These are phyloP conservation scores for Gypsophila paniculata DNA, from an alignment of 179 eudicot genomes.

Conservation along the genomic window DNA sequence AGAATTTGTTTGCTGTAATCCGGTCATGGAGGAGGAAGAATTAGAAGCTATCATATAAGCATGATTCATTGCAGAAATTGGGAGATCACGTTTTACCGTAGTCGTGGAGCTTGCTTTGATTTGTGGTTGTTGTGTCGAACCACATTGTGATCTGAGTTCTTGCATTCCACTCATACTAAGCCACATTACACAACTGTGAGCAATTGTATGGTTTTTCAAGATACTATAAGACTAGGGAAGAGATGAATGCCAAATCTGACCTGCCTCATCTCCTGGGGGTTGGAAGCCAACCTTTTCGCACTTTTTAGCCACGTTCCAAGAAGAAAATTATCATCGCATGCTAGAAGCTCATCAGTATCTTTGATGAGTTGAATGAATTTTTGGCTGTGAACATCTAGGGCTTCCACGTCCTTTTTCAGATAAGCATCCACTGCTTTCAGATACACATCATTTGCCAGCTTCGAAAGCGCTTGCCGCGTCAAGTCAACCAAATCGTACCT, in stretches of 20 bases:
- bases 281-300: constrained; percentile 69
- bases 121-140: constrained; percentile 61
- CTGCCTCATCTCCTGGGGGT: constrained; percentile 63
- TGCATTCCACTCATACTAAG: constrained; percentile 97
- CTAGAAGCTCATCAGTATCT: constrained; percentile 79
- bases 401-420: constrained; percentile 45
- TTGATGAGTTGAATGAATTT: constrained; percentile 61
- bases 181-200: constrained; percentile 18
- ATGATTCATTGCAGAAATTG: background rate
- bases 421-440: constrained; percentile 69
- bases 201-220: background rate
- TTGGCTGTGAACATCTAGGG: constrained; percentile 41
- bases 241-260: constrained; percentile 33
- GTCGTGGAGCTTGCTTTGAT: constrained; percentile 93
- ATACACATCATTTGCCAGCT: constrained; percentile 80
- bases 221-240: constrained; percentile 1
- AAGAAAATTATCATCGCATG: constrained; percentile 83
- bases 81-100: constrained; percentile 50
- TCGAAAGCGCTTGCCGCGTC: constrained; percentile 88
- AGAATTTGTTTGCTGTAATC: constrained; percentile 74
- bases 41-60: background rate
- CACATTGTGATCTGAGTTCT: constrained; percentile 99
- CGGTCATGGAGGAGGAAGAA: background rate
- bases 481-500: constrained; percentile 98
- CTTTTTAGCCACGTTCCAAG: constrained; percentile 93